A percentile compares a stretch with the other conserved stretches of the same genome.
Evolutionary conservation across 228 moss, liverwort and hornwort species (phyloP).

Genomic region (Sphagnum fallax): DNA sequence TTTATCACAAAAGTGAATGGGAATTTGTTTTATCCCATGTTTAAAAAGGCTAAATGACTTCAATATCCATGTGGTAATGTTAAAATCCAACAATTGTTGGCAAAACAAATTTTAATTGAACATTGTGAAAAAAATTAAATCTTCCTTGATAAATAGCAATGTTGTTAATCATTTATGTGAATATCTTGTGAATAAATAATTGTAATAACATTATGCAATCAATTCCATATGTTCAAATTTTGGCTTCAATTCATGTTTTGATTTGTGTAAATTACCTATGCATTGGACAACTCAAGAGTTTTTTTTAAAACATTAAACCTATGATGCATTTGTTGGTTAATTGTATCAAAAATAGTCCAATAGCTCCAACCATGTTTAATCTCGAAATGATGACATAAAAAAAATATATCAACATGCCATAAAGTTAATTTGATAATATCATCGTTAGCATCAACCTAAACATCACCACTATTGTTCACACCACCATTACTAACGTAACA

Average conservation of each 20-base stretch:
- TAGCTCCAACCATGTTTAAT: conserved; percentile 70
- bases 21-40: not conserved
- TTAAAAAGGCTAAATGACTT: no score
- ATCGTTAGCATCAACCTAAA: conserved; percentile 76
- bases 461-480: conserved; percentile 77
- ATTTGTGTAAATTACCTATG: no score
- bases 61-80: no score
- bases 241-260: no score
- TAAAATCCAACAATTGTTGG: no score
- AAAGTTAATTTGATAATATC: conserved; percentile 94
- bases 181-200: no score
- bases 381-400: conserved; percentile 80
- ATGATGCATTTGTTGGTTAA: conserved; percentile 85
- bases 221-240: no score
- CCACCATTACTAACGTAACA: conserved; percentile 73
- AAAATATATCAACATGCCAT: conserved; percentile 80
- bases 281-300: not conserved
- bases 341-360: conserved; percentile 78
- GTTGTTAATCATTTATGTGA: no score
- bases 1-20: not conserved
- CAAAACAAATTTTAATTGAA: no score
- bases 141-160: no score
- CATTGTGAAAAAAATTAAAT: no score
- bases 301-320: conserved; percentile 33
- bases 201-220: no score